Conservation (phyloP, 208 protist species). For the Naegleria fowleri region DNA sequence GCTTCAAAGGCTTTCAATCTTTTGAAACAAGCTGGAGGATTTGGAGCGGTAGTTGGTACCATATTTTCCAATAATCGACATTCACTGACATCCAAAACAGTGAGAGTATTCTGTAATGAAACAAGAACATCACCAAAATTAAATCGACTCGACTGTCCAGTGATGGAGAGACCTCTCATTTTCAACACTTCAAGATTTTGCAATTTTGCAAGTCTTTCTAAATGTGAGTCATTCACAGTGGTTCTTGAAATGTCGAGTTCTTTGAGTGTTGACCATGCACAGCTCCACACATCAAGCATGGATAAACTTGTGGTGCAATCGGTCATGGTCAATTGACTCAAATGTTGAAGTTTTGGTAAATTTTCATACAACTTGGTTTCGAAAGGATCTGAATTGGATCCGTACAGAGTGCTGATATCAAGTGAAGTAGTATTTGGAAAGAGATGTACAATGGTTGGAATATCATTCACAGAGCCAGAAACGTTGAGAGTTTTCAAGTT, state of each 20-base stretch:
- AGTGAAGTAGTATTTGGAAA: background rate
- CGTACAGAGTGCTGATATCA: background rate
- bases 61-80: background rate
- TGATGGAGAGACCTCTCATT: background rate
- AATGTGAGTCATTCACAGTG: background rate
- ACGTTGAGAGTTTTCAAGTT: background rate
- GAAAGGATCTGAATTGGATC: background rate
- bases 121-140: background rate
- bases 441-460: background rate
- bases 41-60: background rate
- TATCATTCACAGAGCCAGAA: background rate
- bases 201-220: background rate
- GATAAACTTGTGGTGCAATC: background rate
- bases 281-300: background rate
- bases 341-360: background rate
- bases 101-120: background rate
- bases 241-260: background rate
- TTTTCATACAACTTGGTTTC: background rate
- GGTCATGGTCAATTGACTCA: background rate
- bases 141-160: background rate
- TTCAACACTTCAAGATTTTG: background rate
- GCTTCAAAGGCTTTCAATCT: background rate
- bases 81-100: background rate
- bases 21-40: background rate
- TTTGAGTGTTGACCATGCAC: background rate